Evolutionary conservation across 2,329 filamentous ascomycete genomes (phyloP).

Genomic region (Colletotrichum cordylinicola): DNA sequence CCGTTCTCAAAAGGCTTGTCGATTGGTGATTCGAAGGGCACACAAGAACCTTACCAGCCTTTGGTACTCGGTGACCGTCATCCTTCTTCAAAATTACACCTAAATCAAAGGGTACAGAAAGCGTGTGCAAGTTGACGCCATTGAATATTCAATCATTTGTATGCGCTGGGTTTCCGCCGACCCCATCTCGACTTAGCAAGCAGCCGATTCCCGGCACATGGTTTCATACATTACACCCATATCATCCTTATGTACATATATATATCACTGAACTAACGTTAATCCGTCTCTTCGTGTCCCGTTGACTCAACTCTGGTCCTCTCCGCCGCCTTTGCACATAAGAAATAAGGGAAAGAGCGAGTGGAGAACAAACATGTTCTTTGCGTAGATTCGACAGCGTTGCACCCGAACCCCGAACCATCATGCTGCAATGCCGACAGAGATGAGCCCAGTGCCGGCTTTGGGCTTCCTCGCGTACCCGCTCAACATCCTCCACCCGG

Average conservation of each 20-base stretch:
- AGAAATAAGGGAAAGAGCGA: neutral
- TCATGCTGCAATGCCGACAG: conserved; percentile 14
- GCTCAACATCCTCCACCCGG: conserved; percentile 66
- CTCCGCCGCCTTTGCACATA: neutral
- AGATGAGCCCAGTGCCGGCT: conserved; percentile 41
- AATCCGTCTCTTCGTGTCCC: neutral
- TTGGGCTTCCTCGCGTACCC: conserved; percentile 70
- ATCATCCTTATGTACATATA: neutral
- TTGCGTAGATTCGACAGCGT: neutral
- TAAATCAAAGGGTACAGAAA: neutral
- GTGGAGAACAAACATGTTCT: neutral
- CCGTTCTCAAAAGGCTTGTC: neutral
- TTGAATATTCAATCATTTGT: neutral
- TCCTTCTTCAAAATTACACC: neutral
- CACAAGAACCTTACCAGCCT: neutral
- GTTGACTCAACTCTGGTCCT: neutral
- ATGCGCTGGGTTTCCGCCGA: neutral
- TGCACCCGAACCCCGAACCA: neutral
- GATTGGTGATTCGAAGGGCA: neutral
- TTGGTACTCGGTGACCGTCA: neutral
- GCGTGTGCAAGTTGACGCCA: neutral
- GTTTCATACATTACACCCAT: neutral
- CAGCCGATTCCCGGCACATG: neutral
- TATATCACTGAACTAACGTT: neutral
- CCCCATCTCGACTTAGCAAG: neutral